Conservation (phyloP, 345 rosid species). For the Salix arbutifolia region DNA sequence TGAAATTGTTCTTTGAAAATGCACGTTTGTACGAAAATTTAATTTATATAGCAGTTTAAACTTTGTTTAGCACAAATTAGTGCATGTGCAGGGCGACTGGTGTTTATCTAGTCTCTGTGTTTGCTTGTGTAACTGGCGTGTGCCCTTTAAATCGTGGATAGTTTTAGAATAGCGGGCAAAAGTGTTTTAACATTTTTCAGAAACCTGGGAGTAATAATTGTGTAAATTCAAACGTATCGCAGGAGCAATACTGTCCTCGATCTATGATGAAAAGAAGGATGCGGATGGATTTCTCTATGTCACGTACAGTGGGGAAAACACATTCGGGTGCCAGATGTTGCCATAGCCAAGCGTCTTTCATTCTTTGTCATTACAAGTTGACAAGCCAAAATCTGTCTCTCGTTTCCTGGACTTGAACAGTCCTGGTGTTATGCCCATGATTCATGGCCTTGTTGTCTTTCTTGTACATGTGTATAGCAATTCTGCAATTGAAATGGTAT, state of each 20-base stretch:
- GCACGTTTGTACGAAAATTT: neutral
- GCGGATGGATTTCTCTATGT: conserved; percentile 82
- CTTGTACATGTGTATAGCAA: conserved; percentile 19
- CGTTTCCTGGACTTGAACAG: neutral
- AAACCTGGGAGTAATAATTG: neutral
- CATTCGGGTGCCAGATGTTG: conserved; percentile 45
- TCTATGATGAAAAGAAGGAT: conserved; percentile 76
- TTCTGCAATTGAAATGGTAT: neutral
- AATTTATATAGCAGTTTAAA: neutral
- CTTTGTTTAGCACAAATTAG: neutral
- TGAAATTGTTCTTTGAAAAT: neutral
- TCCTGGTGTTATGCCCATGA: neutral
- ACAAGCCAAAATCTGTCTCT: neutral
- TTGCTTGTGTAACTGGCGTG: neutral
- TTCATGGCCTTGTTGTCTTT: neutral
- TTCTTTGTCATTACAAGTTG: neutral
- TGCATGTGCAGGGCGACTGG: neutral
- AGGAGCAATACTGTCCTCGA: conserved; percentile 74
- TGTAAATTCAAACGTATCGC: neutral
- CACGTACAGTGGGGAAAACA: conserved; percentile 83
- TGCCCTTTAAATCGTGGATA: neutral
- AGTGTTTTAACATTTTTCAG: neutral
- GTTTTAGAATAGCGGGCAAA: neutral
- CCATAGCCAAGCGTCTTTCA: neutral
- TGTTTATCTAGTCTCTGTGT: neutral